These are phyloP conservation scores for Phytopythium kandeliae DNA, from an alignment of 352 stramenopile species.

Conservation along the genomic window DNA sequence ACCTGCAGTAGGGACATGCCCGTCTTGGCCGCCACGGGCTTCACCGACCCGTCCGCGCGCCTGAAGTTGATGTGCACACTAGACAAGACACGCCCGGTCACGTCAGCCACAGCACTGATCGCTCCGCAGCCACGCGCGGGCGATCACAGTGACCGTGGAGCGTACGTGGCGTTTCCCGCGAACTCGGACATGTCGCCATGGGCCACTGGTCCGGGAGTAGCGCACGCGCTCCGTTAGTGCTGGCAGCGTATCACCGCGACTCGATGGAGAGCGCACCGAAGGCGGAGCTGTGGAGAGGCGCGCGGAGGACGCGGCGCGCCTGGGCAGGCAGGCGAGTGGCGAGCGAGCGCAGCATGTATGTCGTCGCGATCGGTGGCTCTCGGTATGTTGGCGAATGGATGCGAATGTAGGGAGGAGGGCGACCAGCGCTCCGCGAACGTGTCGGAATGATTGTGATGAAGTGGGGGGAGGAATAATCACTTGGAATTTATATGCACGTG, in stretches of 20 bases:
- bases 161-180: constrained; percentile 56
- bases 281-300: constrained; percentile 40
- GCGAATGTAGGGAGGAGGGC: not conserved
- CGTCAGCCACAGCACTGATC: constrained; percentile 1
- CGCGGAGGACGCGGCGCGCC: constrained; percentile 1
- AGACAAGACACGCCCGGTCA: not conserved
- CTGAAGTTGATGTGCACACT: constrained; percentile 80
- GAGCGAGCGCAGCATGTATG: constrained; percentile 27
- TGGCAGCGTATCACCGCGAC: not conserved
- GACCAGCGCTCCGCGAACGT: not conserved
- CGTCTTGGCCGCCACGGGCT: constrained; percentile 60
- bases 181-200: constrained; percentile 61
- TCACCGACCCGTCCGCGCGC: constrained; percentile 50
- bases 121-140: not conserved
- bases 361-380: not conserved
- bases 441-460: constrained; percentile 3
- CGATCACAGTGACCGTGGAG: too few relatives aligned
- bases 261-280: constrained; percentile 12
- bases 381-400: not conserved
- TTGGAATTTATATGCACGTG: constrained; percentile 1
- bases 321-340: constrained; percentile 13
- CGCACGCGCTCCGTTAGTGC: not conserved
- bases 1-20: constrained; percentile 90
- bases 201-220: constrained; percentile 18
- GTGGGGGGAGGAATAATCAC: constrained; percentile 6